Conservation (phyloP, 1,284 basidiomycete genomes). For the Calocybe gambosa region DNA sequence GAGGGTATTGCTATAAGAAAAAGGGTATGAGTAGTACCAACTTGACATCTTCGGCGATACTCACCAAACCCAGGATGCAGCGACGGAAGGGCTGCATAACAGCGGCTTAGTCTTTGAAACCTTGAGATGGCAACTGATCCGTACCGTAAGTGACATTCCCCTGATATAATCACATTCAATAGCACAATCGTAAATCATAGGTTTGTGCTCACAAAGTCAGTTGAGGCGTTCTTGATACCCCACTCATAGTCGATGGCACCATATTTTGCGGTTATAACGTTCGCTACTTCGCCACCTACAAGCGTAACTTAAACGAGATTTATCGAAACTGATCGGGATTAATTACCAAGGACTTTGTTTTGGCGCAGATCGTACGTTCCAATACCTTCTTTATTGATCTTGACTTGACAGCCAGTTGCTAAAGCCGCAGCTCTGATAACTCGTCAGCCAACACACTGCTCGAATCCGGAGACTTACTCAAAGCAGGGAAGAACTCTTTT, state of each 20-base stretch:
- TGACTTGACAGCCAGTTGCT: constrained; percentile 64
- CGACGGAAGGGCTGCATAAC: constrained; percentile 21
- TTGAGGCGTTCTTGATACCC: constrained; percentile 57
- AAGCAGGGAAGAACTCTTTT: constrained; percentile 65
- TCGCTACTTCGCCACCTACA: constrained; percentile 50
- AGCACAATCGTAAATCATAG: not conserved
- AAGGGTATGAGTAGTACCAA: not conserved
- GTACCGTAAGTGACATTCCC: constrained; percentile 59
- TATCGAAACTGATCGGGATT: not conserved
- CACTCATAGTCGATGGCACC: constrained; percentile 47
- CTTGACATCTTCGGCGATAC: not conserved
- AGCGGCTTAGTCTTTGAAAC: not conserved
- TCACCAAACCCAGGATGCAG: constrained; percentile 27
- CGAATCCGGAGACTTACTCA: constrained; percentile 40
- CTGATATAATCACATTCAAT: constrained; percentile 26
- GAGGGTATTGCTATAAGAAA: constrained; percentile 23
- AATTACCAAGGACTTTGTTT: constrained; percentile 51
- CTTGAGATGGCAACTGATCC: constrained; percentile 7
- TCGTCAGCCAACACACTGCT: not conserved
- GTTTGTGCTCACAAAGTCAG: constrained; percentile 56
- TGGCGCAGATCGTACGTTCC: constrained; percentile 58
- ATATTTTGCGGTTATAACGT: constrained; percentile 46
- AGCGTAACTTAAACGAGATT: not conserved
- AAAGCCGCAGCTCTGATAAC: constrained; percentile 56
- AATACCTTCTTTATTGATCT: constrained; percentile 32